A percentile compares a stretch with the other conserved stretches of the same genome.
Conservation (phyloP, 2,329 filamentous ascomycete genomes). For the Stachybotrys elegans region DNA sequence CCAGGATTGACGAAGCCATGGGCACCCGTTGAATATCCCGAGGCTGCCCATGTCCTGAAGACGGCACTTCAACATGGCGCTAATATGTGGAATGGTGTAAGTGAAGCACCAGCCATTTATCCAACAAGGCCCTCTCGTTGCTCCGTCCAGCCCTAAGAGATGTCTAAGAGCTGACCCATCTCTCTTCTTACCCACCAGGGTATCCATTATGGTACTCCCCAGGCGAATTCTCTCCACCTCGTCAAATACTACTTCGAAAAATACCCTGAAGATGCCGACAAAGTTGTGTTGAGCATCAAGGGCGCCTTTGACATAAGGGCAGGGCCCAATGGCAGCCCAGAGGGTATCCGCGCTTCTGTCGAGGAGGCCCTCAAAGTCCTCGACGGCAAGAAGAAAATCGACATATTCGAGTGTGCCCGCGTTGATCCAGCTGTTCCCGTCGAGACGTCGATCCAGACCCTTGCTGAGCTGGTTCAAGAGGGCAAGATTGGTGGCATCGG, state of each 20-base stretch:
- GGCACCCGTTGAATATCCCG: slow-evolving; percentile 1
- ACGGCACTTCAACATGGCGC: slow-evolving; percentile 9
- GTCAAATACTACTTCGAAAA: slow-evolving; percentile 48
- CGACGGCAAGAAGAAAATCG: slow-evolving; percentile 42
- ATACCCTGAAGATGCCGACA: slow-evolving; percentile 49
- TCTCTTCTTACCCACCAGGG: neutral
- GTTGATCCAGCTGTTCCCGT: slow-evolving; percentile 42
- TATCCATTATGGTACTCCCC: slow-evolving; percentile 38
- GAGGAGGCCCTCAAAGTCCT: slow-evolving; percentile 38
- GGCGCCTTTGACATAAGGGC: slow-evolving; percentile 27
- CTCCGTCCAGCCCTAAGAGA: neutral
- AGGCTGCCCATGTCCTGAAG: slow-evolving; percentile 8
- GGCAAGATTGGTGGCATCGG: slow-evolving; percentile 40
- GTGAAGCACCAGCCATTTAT: neutral
- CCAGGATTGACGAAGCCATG: neutral
- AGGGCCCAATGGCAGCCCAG: slow-evolving; percentile 39
- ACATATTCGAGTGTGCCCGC: slow-evolving; percentile 41
- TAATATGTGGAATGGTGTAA: slow-evolving; percentile 11
- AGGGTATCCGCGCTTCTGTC: slow-evolving; percentile 44
- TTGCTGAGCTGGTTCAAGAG: slow-evolving; percentile 36
- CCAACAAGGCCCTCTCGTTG: neutral
- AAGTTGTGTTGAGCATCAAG: slow-evolving; percentile 52
- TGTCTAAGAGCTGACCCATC: neutral
- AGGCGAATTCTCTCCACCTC: slow-evolving; percentile 46
- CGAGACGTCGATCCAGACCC: slow-evolving; percentile 31